Conservation (phyloP, 495 filamentous ascomycete genomes). For the Hypoxylon fuscum region DNA sequence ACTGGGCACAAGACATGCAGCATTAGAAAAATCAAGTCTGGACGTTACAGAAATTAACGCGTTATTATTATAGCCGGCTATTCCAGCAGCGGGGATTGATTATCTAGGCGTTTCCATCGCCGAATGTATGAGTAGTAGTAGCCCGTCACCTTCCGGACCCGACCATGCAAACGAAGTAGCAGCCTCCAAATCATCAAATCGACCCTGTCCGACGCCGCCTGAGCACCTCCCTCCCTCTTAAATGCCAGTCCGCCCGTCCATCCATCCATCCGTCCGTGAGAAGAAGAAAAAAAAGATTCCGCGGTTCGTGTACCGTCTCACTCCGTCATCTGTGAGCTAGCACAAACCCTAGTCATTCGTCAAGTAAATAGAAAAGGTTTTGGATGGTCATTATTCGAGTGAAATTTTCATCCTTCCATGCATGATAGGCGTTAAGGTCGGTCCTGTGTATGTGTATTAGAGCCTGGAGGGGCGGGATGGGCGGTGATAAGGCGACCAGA, state of each 20-base stretch:
- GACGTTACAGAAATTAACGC: too few species aligned
- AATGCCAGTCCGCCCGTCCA: not conserved
- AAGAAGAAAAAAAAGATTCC: too few species aligned
- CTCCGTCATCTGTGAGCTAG: not conserved
- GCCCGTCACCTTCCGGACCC: too few species aligned
- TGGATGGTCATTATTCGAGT: slow-evolving; percentile 10
- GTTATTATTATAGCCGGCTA: too few species aligned
- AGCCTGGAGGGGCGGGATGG: not conserved
- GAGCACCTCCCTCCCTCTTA: not conserved
- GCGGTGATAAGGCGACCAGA: not conserved
- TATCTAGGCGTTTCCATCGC: too few species aligned
- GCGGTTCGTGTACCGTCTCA: too few species aligned
- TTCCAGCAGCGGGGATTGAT: too few species aligned
- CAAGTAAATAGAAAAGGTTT: not conserved
- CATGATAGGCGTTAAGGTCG: not conserved
- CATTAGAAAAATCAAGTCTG: too few species aligned
- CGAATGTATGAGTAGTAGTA: too few species aligned
- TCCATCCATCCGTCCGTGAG: not conserved
- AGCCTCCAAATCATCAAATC: not conserved
- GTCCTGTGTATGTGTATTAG: slow-evolving; percentile 6
- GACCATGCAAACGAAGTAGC: too few species aligned
- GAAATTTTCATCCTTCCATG: not conserved
- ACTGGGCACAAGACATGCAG: too few species aligned
- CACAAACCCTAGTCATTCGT: slow-evolving; percentile 3
- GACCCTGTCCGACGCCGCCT: slow-evolving; percentile 4